Evolutionary conservation across 2,329 filamentous ascomycete genomes (phyloP).

Genomic region (Aspergillus japonicus): DNA sequence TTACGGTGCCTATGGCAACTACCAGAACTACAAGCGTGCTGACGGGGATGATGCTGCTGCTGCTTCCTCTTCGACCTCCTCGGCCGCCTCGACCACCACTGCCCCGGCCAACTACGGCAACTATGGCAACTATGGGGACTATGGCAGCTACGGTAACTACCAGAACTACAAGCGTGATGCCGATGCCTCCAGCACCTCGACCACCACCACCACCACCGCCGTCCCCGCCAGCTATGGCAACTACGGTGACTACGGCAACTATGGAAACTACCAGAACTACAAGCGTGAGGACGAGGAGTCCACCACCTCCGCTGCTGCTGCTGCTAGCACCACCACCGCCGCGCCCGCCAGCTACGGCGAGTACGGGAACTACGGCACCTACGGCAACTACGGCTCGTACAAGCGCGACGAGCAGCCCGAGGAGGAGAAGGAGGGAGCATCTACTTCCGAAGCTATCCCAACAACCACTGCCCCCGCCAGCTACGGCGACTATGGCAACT

Average conservation of each 20-base stretch:
- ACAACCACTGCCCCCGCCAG: background rate
- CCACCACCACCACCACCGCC: background rate
- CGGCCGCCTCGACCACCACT: background rate
- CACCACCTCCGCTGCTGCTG: background rate
- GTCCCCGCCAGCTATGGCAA: slow-evolving; percentile 3
- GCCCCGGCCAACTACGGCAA: background rate
- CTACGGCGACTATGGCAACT: slow-evolving; percentile 18
- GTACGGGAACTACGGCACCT: background rate
- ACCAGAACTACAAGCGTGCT: slow-evolving; percentile 3
- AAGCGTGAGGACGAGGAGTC: background rate
- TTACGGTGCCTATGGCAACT: slow-evolving; percentile 13
- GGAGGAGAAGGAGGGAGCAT: background rate
- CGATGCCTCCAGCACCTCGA: background rate
- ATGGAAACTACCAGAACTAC: slow-evolving; percentile 10
- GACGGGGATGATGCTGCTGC: background rate
- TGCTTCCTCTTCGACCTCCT: background rate
- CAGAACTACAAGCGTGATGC: slow-evolving; percentile 5
- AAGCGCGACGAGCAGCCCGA: background rate
- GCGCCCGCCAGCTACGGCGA: background rate
- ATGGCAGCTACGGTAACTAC: slow-evolving; percentile 7
- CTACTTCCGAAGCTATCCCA: background rate
- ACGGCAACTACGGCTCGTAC: background rate
- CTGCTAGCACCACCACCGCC: background rate
- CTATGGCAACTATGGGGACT: slow-evolving; percentile 5
- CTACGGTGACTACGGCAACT: slow-evolving; percentile 10